phyloP scores from a whole-genome alignment of 106 monocot species.

The Dactylorhiza incarnata region DNA sequence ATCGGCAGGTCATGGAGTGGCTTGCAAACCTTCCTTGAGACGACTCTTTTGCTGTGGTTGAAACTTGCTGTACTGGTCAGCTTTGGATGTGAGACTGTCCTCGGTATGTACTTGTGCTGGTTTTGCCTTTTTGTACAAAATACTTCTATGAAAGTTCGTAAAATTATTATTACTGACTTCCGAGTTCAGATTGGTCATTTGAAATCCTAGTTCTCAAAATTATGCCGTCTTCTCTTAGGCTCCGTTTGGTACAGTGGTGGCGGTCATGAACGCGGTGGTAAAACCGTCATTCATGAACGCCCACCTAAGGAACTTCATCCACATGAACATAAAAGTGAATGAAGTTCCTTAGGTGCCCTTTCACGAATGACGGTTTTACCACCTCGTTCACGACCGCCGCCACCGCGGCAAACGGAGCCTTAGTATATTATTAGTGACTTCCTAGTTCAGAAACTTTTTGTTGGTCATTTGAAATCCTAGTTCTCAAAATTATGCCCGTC shows the following conservation, averaged over 20 bases:
- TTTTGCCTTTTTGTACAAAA: neutral
- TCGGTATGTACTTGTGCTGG: neutral
- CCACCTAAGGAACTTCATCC: no score
- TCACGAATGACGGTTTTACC: no score
- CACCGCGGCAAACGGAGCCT: no score
- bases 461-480: neutral
- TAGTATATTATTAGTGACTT: neutral
- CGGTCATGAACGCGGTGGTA: no score
- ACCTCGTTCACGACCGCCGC: no score
- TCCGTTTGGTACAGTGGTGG: no score
- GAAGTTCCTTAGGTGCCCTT: no score
- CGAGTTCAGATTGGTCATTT: neutral
- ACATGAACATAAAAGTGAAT: no score
- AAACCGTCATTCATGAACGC: no score
- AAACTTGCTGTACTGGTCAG: neutral
- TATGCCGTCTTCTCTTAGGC: neutral
- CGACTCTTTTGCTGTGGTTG: neutral
- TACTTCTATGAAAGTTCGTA: neutral
- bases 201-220: neutral
- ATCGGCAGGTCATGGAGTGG: slow-evolving; percentile 24
- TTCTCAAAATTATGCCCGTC: neutral
- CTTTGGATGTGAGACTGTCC: neutral
- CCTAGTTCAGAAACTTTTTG: neutral
- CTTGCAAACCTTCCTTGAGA: slow-evolving; percentile 15
- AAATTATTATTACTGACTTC: neutral